phyloP scores from a whole-genome alignment of 345 rosid genomes.

The Iberis pinnata region DNA sequence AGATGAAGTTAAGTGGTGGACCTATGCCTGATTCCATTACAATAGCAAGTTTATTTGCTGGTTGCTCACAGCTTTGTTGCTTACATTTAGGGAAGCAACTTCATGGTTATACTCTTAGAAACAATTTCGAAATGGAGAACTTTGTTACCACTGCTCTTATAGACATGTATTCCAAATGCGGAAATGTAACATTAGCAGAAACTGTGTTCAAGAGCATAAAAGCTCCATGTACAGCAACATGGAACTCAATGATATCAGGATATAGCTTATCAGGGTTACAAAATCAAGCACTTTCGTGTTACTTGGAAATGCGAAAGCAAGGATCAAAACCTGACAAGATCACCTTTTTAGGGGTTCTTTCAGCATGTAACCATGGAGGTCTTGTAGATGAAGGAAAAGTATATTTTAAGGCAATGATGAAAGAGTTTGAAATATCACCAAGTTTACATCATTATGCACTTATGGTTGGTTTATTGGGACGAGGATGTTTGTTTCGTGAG shows the following conservation, averaged over 20 bases:
- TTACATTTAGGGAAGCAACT: slow-evolving; percentile 54
- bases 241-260: slow-evolving; percentile 76
- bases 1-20: slow-evolving; percentile 46
- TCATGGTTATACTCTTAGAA: slow-evolving; percentile 50
- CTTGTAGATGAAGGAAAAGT: slow-evolving; percentile 55
- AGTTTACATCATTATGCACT: slow-evolving; percentile 66
- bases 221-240: slow-evolving; percentile 54
- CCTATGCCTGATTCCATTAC: slow-evolving; percentile 53
- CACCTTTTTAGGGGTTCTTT: slow-evolving; percentile 67
- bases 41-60: slow-evolving; percentile 54
- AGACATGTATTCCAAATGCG: slow-evolving; percentile 80
- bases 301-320: slow-evolving; percentile 38
- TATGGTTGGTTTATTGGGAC: slow-evolving; percentile 62
- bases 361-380: slow-evolving; percentile 69
- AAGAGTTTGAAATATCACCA: slow-evolving; percentile 47
- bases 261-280: slow-evolving; percentile 60
- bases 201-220: slow-evolving; percentile 45
- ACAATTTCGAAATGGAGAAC: slow-evolving; percentile 43
- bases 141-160: slow-evolving; percentile 72
- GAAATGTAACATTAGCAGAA: slow-evolving; percentile 48
- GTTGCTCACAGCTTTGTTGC: slow-evolving; percentile 63
- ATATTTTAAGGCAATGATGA: slow-evolving; percentile 47
- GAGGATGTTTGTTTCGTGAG: slow-evolving; percentile 55
- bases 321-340: slow-evolving; percentile 60
- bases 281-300: slow-evolving; percentile 44